Evolutionary conservation across 2,329 filamentous ascomycete species (phyloP), one percentile per base, ranked within the genome.

Genomic region (Colletotrichum horii): DNA sequence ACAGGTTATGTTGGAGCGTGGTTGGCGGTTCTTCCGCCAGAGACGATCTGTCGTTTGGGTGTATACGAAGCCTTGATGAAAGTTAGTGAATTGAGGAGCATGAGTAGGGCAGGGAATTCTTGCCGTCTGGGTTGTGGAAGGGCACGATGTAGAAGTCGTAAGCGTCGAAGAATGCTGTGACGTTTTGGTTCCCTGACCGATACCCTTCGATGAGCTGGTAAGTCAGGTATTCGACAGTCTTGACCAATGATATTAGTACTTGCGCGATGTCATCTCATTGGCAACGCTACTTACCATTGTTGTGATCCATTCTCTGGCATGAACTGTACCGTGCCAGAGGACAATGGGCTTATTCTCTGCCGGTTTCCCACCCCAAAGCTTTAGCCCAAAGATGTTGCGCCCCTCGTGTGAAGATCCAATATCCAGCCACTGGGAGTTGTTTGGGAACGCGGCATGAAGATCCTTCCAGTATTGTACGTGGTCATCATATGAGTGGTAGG

Each of bases 81-180:
- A 26, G 30, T 32, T 58, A 6, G 75, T 78, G 56, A 76, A 78
- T 66, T 30, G 61, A 67, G n/a, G 22, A 30, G 15, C 16, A 52
- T 28, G 9, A 52, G 30, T 14, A 9, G 48, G 26, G 19, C 38
- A 30, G 16, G 28, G 6, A 43, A 12, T 15, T 15, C 82, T 78
- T 79, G 87, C 85, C 88, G 76, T 90, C 88, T 3, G 89, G 88
- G 78, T 90, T 90, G 52, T 89, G 87, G 62, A 90, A 83, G 2
- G 89, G 88, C 70, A 90, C 83, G 77, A 92, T 88, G 81, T 90
- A 91, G 78, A 90, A 92, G 80, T 92, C 90, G 78, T 90, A 92
- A 52, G 86, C 88, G 80, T 92, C 85, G 52, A 92, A 84, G 78
- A 88, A 88, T 6, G 82, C 80, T 38, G 83, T 85, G 8, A 87